Evolutionary conservation across 805 yeast species (phyloP), one percentile per base, ranked within the genome.

Genomic region (Metschnikowia aberdeeniae): DNA sequence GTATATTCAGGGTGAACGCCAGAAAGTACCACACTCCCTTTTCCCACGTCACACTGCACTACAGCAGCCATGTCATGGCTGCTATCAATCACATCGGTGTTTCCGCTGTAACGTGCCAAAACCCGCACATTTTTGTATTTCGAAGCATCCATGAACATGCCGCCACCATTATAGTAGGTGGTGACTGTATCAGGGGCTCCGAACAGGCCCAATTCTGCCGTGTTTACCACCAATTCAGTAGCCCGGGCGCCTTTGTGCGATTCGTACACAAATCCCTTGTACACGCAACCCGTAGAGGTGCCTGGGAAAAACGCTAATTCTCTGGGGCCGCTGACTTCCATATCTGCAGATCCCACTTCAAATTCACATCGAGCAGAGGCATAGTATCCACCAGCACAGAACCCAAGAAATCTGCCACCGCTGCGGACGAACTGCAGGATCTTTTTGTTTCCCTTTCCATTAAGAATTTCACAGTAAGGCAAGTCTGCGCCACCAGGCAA

Each of bases 401-500:
- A 80, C 0, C 99, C 99, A 17, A 92, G 63, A 57, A 70, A 89
- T 40, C 72, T 69, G 1, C 99, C 99, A 27, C 98, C 99, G 44
- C 72, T 70, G 27, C 80, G 70, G 1, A 89, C 89, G 53, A 74
- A 89, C 40, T 78, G 78, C 24, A 67, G 62, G 50, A 89, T 86
- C 32, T 72, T 68, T 8, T 66, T 56, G 56, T 84, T 86, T 0
- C 89, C 88, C 1, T 64, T 66, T 1, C 95, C 92, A 57, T 84
- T 82, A 51, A 95, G 75, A 4, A 76, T 78, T 42, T 74, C 70
- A 51, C 96, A 87, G 53, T 84, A 80, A 0, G 97, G 97, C 41
- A 89, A 67, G 61, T 93, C 99, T 0, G 98, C 97, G 6, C 99
- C 99, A 4, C 99, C 99, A 0, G 99, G 99, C 24, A 93, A 63